These are phyloP conservation scores for Taiozyma onychis DNA, from an alignment of 1,139 yeast genomes.

Conservation along the genomic window DNA sequence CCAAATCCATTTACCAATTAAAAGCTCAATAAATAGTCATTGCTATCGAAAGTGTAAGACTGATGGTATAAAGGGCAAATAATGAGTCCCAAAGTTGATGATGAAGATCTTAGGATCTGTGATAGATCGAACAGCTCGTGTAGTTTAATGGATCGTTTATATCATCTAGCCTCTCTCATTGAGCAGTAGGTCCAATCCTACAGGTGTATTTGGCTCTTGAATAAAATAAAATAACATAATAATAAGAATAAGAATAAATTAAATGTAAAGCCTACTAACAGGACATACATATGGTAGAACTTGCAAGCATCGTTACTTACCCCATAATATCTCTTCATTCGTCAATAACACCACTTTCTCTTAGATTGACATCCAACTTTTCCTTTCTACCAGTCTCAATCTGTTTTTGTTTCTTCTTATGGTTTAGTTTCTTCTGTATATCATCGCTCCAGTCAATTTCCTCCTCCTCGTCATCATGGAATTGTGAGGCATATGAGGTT, in stretches of 20 bases:
- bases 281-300: not conserved
- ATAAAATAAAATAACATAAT: too few relatives aligned
- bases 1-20: not conserved
- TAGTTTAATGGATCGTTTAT: too few relatives aligned
- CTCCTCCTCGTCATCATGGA: constrained; percentile 5
- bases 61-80: too few relatives aligned
- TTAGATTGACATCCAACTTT: constrained; percentile 14
- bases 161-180: too few relatives aligned
- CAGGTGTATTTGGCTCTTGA: too few relatives aligned
- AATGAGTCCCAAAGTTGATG: too few relatives aligned
- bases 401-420: constrained; percentile 16
- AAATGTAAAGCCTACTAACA: too few relatives aligned
- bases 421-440: constrained; percentile 5
- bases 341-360: constrained; percentile 13
- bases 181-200: too few relatives aligned
- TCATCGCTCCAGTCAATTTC: constrained; percentile 7
- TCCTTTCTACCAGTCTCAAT: constrained; percentile 18
- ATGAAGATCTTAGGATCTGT: too few relatives aligned
- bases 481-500: constrained; percentile 8
- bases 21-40: not conserved
- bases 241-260: too few relatives aligned
- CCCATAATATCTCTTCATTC: not conserved
- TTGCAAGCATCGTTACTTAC: not conserved
- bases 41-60: too few relatives aligned
- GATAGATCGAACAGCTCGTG: too few relatives aligned